Evolutionary conservation across 2,329 filamentous ascomycete species (phyloP), one percentile per base, ranked within the genome.

Genomic region (Trichoderma arundinaceum): DNA sequence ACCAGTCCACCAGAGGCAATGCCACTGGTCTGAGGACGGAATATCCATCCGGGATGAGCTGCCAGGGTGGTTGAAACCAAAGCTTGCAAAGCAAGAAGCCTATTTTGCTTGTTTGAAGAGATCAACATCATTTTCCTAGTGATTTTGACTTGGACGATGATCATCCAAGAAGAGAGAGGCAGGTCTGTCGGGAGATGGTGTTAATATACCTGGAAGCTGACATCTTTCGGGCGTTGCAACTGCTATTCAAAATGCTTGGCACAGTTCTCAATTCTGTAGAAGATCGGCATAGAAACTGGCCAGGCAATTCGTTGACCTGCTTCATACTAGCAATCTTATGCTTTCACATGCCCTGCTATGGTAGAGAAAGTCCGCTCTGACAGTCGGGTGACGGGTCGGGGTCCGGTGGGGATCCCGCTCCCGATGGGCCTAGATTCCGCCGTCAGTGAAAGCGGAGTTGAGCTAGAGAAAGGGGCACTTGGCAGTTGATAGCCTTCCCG

Each of bases 1-100:
- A 62, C 59, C 1, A 53, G 46, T 33, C 59, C 59, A 3, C 32
- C 15, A 44, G 59, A 62, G 17, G 38, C 7, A 28, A 62, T 22
- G 2, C 59, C 59, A 8, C 22, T 32, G 15, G 46, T 43, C 41
- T 62, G 59, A 12, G 59, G 59, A 7, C n/a, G 48, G 39, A 68
- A 65, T 13, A 7, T 61, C 59, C 46, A 69, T 28, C 53, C 53
- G 12, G 53, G 19, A 3, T 43, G 12, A 10, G 19, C 17, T 2
- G 52, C 35, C 6, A 19, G 10, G 12, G 52, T 28, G 13, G 38
- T 22, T 9, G 53, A 15, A 6, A 15, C 7, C 13, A 56, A 32
- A 22, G 53, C 53, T 19, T 41, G 53, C 13, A 56, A n/a, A 56
- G 19, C 53, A 32, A 56, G 53, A 19, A 56, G 3, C 12, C 32